Evolutionary conservation across 129 eudicot species (phyloP).

Genomic region (Artemisia tridentata): DNA sequence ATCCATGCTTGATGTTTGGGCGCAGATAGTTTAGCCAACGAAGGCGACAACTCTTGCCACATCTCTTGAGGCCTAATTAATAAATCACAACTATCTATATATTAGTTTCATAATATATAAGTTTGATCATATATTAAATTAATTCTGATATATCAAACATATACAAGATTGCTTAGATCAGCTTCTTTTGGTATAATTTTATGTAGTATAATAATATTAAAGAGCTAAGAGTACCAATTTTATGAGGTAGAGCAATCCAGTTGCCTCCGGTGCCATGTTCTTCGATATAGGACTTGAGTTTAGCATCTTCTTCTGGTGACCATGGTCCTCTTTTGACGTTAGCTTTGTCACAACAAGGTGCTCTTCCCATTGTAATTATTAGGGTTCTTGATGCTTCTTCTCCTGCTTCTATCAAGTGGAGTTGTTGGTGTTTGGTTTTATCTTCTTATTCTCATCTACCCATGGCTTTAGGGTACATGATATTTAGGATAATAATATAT

Average conservation of each 20-base stretch:
- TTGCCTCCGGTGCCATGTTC: constrained; percentile 89
- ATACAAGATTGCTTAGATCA: constrained; percentile 5
- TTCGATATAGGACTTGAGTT: constrained; percentile 73
- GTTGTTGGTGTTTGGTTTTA: constrained; percentile 43
- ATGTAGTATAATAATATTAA: constrained; percentile 19
- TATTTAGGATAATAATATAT: constrained; percentile 27
- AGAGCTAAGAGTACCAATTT: constrained; percentile 49
- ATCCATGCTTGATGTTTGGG: constrained; percentile 92
- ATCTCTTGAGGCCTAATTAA: constrained; percentile 74
- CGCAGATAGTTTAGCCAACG: constrained; percentile 93
- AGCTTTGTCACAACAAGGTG: constrained; percentile 94
- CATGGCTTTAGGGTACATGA: constrained; percentile 36
- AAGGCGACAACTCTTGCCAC: constrained; percentile 94
- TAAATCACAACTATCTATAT: constrained; percentile 6
- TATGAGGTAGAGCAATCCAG: constrained; percentile 90
- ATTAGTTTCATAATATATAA: neutral
- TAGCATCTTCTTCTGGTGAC: constrained; percentile 93
- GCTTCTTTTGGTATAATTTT: constrained; percentile 18
- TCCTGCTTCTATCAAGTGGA: constrained; percentile 34
- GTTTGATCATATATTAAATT: constrained; percentile 5
- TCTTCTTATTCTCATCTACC: constrained; percentile 37
- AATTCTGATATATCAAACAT: constrained; percentile 1
- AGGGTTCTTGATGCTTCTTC: constrained; percentile 25
- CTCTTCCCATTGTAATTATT: constrained; percentile 73
- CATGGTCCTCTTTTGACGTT: constrained; percentile 96